Conservation (phyloP, 331 rosid genomes). For the Rhamnella rubrinervis region DNA sequence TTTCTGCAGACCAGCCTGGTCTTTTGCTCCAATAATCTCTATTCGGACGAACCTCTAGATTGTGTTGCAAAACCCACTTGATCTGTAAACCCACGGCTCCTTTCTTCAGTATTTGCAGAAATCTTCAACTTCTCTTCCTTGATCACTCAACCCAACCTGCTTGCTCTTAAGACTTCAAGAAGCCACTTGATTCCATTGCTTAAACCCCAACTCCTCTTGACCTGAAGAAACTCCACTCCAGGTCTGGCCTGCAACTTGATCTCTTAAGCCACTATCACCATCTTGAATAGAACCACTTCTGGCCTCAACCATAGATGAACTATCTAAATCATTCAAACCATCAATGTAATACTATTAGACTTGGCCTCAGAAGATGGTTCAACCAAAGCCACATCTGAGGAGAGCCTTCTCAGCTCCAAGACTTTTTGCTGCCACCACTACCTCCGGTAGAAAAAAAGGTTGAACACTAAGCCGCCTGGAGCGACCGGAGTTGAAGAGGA, state of each 20-base stretch:
- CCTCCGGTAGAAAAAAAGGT: slow-evolving; percentile 53
- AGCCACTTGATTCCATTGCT: slow-evolving; percentile 27
- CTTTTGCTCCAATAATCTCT: slow-evolving; percentile 34
- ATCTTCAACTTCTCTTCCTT: slow-evolving; percentile 37
- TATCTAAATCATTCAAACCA: slow-evolving; percentile 23
- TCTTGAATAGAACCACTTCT: slow-evolving; percentile 20
- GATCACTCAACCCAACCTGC: slow-evolving; percentile 41
- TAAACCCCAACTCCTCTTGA: slow-evolving; percentile 30
- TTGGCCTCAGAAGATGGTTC: slow-evolving; percentile 47
- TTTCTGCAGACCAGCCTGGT: slow-evolving; percentile 27
- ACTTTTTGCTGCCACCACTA: slow-evolving; percentile 57
- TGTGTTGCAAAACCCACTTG: slow-evolving; percentile 32
- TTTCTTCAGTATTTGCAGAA: slow-evolving; percentile 38
- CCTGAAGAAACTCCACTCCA: slow-evolving; percentile 3
- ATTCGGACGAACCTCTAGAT: slow-evolving; percentile 24
- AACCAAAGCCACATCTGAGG: slow-evolving; percentile 55
- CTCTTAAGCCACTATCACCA: slow-evolving; percentile 31
- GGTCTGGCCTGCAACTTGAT: slow-evolving; percentile 24
- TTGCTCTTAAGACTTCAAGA: slow-evolving; percentile 31
- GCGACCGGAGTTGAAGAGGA: no score
- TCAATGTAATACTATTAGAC: slow-evolving; percentile 12
- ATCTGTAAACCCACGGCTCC: slow-evolving; percentile 37
- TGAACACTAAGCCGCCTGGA: no score
- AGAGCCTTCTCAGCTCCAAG: slow-evolving; percentile 66
- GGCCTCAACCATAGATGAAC: slow-evolving; percentile 13